Evolutionary conservation across 352 stramenopile species (phyloP).

Genomic region (Pythium dissotocum): DNA sequence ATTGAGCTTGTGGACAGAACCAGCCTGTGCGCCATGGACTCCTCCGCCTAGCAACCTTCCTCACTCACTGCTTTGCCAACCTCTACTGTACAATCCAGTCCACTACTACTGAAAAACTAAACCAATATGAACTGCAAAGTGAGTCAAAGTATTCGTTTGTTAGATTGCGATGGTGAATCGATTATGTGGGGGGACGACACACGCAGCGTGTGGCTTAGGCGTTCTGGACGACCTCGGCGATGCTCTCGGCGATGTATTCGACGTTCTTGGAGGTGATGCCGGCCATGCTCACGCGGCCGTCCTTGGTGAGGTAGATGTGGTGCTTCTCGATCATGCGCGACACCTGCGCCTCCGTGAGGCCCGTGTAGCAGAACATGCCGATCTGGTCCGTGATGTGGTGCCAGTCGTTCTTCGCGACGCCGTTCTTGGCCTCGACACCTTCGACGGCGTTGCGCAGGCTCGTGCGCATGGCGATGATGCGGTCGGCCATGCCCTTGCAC

Average conservation of each 20-base stretch:
- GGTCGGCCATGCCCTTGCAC: constrained; percentile 95
- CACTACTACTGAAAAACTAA: too few species aligned
- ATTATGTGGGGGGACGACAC: not conserved
- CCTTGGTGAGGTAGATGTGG: constrained; percentile 98
- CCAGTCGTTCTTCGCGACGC: constrained; percentile 90
- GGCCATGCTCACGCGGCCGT: constrained; percentile 98
- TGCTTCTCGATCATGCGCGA: constrained; percentile 93
- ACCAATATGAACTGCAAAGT: too few species aligned
- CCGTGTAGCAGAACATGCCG: constrained; percentile 99
- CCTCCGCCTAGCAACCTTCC: too few species aligned
- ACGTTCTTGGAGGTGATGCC: constrained; percentile 97
- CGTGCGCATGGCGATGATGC: constrained; percentile 95
- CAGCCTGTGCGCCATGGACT: too few species aligned
- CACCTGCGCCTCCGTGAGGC: constrained; percentile 94
- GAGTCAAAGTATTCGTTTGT: too few species aligned
- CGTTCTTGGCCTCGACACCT: constrained; percentile 72
- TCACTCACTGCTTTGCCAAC: too few species aligned
- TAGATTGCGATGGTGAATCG: not conserved
- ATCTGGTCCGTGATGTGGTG: constrained; percentile 98
- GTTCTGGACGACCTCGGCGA: constrained; percentile 92
- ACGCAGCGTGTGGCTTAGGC: constrained; percentile 42
- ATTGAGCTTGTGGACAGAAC: too few species aligned
- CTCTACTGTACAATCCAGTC: too few species aligned
- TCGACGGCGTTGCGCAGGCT: constrained; percentile 81
- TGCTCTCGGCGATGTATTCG: constrained; percentile 94